Percentiles rank a stretch among this genome's conserved stretches.
Evolutionary conservation across 2,329 filamentous ascomycete genomes (phyloP).

Genomic region (Apiospora koreana): DNA sequence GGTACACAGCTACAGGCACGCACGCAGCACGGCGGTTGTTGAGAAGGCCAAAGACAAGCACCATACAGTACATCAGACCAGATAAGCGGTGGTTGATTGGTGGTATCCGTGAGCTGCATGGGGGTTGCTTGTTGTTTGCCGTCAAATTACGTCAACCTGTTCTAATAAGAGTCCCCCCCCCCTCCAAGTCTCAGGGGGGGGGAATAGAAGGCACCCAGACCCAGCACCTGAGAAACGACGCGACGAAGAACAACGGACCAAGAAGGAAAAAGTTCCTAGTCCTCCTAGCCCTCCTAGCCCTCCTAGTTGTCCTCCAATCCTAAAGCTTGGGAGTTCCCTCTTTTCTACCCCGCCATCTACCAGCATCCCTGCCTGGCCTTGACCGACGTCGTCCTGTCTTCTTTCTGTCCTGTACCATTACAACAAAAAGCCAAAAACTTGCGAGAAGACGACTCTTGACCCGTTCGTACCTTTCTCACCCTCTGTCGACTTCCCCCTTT

Average conservation of each 20-base stretch:
- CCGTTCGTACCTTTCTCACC: background rate
- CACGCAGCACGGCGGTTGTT: background rate
- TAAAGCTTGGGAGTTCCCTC: conserved; percentile 9
- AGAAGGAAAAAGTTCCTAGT: too few species aligned
- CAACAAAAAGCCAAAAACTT: conserved; percentile 10
- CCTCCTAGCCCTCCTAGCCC: too few species aligned
- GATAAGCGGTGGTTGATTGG: background rate
- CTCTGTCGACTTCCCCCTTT: background rate
- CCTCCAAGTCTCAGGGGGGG: background rate
- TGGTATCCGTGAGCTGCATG: background rate
- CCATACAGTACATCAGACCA: background rate
- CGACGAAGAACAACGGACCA: background rate
- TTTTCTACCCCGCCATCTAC: conserved; percentile 11
- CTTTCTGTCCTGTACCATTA: too few species aligned
- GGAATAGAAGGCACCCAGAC: background rate
- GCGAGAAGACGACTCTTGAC: background rate
- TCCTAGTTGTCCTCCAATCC: background rate
- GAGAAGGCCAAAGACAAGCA: background rate
- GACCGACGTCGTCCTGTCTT: conserved; percentile 9
- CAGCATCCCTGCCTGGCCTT: background rate
- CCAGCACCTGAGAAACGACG: too few species aligned
- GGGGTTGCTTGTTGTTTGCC: conserved; percentile 4
- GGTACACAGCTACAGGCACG: background rate
- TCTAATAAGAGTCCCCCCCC: background rate
- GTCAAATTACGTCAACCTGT: conserved; percentile 10